Conservation (phyloP, 2,329 filamentous ascomycete genomes). For the Metarhizium anisopliae region DNA sequence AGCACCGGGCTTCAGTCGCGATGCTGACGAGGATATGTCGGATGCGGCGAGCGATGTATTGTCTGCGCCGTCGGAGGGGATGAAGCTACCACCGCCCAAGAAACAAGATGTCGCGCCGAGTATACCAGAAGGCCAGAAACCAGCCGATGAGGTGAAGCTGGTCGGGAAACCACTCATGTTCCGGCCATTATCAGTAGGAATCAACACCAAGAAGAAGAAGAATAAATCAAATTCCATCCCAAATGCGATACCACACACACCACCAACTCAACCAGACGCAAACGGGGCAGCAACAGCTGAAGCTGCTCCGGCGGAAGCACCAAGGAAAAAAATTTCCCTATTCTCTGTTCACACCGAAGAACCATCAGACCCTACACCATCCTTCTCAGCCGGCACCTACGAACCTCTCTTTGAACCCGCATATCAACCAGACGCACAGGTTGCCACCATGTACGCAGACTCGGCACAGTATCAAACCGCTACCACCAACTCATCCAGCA, state of each 20-base stretch:
- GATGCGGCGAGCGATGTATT: not conserved
- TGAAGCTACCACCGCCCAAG: constrained; percentile 33
- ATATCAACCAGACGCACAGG: constrained; percentile 7
- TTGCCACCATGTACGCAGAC: constrained; percentile 17
- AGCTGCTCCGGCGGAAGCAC: constrained; percentile 12
- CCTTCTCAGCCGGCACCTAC: constrained; percentile 28
- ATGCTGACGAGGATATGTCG: constrained; percentile 19
- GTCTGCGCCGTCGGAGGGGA: constrained; percentile 13
- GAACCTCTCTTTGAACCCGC: constrained; percentile 40
- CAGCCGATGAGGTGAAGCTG: constrained; percentile 56
- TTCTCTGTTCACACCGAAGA: constrained; percentile 54
- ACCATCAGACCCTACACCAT: constrained; percentile 13
- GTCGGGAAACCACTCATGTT: constrained; percentile 81
- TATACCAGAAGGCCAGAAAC: constrained; percentile 46
- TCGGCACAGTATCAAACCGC: constrained; percentile 23
- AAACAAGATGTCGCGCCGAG: constrained; percentile 33
- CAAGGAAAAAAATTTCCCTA: constrained; percentile 52
- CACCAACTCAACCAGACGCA: not conserved
- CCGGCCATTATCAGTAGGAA: constrained; percentile 74
- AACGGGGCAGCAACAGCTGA: constrained; percentile 7
- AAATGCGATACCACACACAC: constrained; percentile 3
- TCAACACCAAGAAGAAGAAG: constrained; percentile 65
- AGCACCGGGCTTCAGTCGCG: constrained; percentile 70
- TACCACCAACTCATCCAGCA: constrained; percentile 15
- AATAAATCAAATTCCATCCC: constrained; percentile 17